These are phyloP conservation scores for Fusarium stilboides DNA, from an alignment of 2,329 filamentous ascomycete genomes.

Conservation along the genomic window DNA sequence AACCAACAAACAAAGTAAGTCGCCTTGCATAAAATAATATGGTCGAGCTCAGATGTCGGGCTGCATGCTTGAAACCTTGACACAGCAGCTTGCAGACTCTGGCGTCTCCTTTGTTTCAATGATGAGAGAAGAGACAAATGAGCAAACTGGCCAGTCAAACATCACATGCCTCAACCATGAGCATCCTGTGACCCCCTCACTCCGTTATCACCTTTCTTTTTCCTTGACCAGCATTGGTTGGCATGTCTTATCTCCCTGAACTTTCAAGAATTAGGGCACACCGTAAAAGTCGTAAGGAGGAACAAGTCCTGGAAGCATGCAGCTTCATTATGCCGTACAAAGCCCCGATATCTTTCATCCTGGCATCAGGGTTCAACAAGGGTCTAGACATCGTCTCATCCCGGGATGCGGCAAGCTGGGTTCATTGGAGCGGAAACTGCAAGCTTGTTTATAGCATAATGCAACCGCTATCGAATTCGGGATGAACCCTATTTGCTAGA, in stretches of 20 bases:
- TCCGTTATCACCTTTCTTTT: conserved; percentile 37
- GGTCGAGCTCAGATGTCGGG: conserved; percentile 18
- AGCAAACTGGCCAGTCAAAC: conserved; percentile 18
- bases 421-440: conserved; percentile 38
- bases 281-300: background rate
- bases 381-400: conserved; percentile 24
- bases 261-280: background rate
- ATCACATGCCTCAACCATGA: conserved; percentile 20
- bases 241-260: conserved; percentile 6
- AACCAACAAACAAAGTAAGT: conserved; percentile 24
- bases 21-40: conserved; percentile 34
- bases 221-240: conserved; percentile 11
- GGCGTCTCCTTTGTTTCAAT: conserved; percentile 15
- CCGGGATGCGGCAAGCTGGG: conserved; percentile 29
- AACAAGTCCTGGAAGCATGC: conserved; percentile 6
- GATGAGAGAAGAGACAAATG: conserved; percentile 37
- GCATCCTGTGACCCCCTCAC: conserved; percentile 17
- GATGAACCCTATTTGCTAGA: conserved; percentile 48
- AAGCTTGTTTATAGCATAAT: conserved; percentile 42
- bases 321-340: conserved; percentile 11
- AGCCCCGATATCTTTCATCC: conserved; percentile 20
- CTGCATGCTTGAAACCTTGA: conserved; percentile 21
- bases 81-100: conserved; percentile 24
- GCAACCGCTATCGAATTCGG: conserved; percentile 40
- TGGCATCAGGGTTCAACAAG: conserved; percentile 28